These are phyloP conservation scores for Tolypocladium ovalisporum DNA, from an alignment of 2,329 filamentous ascomycete species.

Conservation along the genomic window DNA sequence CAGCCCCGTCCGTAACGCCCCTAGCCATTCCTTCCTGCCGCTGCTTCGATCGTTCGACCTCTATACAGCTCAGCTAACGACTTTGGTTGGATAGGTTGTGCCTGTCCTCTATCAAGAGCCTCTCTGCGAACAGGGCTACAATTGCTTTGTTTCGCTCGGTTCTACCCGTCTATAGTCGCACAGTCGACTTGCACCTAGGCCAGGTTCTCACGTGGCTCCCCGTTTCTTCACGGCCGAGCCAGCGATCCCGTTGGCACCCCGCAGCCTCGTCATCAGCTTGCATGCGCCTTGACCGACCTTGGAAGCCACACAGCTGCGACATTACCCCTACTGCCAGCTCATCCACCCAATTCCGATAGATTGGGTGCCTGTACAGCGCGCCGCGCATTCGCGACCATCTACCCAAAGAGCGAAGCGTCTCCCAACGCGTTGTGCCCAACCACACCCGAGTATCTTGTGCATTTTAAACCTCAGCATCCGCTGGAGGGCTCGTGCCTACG, in stretches of 20 bases:
- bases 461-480: constrained; percentile 20
- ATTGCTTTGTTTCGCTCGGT: constrained; percentile 11
- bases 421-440: constrained; percentile 34
- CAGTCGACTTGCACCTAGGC: constrained; percentile 1
- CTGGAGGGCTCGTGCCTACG: constrained; percentile 11
- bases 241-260: constrained; percentile 18
- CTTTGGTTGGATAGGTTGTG: constrained; percentile 23
- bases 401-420: constrained; percentile 26
- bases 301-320: constrained; percentile 37
- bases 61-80: constrained; percentile 22
- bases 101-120: constrained; percentile 13
- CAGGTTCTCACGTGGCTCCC: constrained; percentile 32
- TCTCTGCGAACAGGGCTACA: constrained; percentile 11
- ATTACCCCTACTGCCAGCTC: constrained; percentile 45
- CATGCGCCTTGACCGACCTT: constrained; percentile 47
- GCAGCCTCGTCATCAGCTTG: constrained; percentile 36
- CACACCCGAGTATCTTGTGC: constrained; percentile 22
- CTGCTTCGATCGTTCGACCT: constrained; percentile 13
- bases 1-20: constrained; percentile 10
- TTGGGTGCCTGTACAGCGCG: constrained; percentile 34
- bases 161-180: constrained; percentile 6
- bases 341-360: constrained; percentile 49
- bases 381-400: constrained; percentile 29
- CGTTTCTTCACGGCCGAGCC: constrained; percentile 21
- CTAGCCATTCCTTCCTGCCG: constrained; percentile 10